phyloP scores from a whole-genome alignment of 2,329 filamentous ascomycete species.

The Cryphonectria parasitica region DNA sequence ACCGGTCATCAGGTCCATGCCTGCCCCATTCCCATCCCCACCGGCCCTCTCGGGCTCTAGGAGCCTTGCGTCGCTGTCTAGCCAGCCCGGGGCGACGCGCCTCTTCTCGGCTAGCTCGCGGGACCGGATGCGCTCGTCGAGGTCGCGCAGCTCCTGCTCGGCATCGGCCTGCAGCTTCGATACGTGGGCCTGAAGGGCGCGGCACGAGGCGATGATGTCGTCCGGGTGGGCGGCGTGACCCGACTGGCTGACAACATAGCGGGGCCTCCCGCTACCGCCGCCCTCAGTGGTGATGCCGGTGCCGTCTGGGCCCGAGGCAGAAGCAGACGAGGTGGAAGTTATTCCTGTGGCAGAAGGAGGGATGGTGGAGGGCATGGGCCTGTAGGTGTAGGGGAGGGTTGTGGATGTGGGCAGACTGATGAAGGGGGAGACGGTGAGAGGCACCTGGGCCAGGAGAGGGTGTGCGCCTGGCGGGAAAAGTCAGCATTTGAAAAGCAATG shows the following conservation, averaged over 20 bases:
- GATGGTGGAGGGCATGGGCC: constrained; percentile 82
- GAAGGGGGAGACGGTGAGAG: constrained; percentile 92
- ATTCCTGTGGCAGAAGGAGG: constrained; percentile 70
- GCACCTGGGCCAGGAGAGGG: constrained; percentile 87
- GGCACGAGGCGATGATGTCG: constrained; percentile 82
- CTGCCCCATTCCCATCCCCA: constrained; percentile 34
- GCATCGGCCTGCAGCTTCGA: constrained; percentile 70
- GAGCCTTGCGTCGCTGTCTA: constrained; percentile 73
- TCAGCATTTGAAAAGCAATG: constrained; percentile 23
- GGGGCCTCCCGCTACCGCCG: constrained; percentile 49
- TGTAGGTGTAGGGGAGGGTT: constrained; percentile 95
- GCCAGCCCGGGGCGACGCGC: constrained; percentile 77
- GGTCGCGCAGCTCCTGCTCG: constrained; percentile 66
- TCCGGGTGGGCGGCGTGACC: constrained; percentile 85
- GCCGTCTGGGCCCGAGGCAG: constrained; percentile 36
- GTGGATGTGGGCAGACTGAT: constrained; percentile 86
- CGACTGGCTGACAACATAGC: constrained; percentile 77
- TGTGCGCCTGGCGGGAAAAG: constrained; percentile 66
- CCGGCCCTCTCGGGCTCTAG: constrained; percentile 65
- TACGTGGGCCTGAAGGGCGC: constrained; percentile 76
- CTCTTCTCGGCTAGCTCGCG: constrained; percentile 80
- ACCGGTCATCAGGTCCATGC: constrained; percentile 41
- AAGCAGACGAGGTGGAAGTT: constrained; percentile 44
- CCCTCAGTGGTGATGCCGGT: constrained; percentile 32
- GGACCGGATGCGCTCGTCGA: constrained; percentile 68